Base-by-base conservation (phyloP, 192 early-diverging fungal genomes). In the Backusella morwellensis region DNA sequence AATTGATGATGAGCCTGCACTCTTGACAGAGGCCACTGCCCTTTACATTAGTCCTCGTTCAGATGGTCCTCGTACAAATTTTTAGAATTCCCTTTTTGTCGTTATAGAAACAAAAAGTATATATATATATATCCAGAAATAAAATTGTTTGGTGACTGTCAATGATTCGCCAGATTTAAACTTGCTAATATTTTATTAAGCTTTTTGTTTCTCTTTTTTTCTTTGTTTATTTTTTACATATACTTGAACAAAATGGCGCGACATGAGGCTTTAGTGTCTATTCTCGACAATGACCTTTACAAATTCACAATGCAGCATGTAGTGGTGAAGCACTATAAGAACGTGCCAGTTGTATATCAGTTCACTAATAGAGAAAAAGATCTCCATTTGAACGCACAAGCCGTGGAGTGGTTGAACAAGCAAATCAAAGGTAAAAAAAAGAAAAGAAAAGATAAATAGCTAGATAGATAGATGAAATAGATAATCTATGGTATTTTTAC, bases 241-340 rank as follows among this genome's bases (percentile, higher is more conserved):
- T 12, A 26, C 23, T 29, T 21, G 21, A 21, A 40, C 4, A 26
- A 36, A 40, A 72, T 72, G 70, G 26, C 70, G 15, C 15, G 26
- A 17, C 74, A 75, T 8, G 32, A 50, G 14, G 72, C 56, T 38
- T 50, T 78, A 9, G 42, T 36, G 4, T 94, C 91, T 12, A 89
- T 96, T 54, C 90, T 96, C 15, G 94, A 94, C 74, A 92, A 93
- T 84, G 93, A 95, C 75, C 84, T 93, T 72, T 94, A 95, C 90
- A 95, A 95, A 77, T 92, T 95, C 41, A 89, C 91, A 40, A 95
- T 95, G 93, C 93, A 94, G 77, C 88, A 95, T 71, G 91, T 90
- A 0, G 90, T 94, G 12, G 77, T 91, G 17, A 86, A 92, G 74
- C 90, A 93, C 52, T 95, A 92, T 69, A 90, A 87, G 14, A 78